Evolutionary conservation across 768 basidiomycete species (phyloP).

Genomic region (Podaxis carcinomalis): DNA sequence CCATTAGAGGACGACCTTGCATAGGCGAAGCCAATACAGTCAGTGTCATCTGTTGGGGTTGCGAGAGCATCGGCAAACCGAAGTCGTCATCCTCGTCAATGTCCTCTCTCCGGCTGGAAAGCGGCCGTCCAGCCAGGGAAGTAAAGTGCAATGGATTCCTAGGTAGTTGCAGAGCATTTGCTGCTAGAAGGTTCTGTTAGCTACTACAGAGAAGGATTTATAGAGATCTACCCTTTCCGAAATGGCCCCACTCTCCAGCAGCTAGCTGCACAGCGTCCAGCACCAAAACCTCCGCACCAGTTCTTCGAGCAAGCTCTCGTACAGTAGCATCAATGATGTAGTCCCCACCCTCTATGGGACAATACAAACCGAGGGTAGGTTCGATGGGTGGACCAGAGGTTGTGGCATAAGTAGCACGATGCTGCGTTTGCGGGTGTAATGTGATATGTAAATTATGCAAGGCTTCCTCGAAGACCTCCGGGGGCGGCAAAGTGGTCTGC

Average conservation of each 20-base stretch:
- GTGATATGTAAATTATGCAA: slow-evolving; percentile 73
- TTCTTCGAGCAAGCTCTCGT: slow-evolving; percentile 66
- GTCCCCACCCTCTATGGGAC: slow-evolving; percentile 82
- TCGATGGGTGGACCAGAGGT: slow-evolving; percentile 54
- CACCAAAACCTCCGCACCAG: slow-evolving; percentile 77
- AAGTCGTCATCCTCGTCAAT: slow-evolving; percentile 36
- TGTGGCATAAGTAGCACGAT: slow-evolving; percentile 60
- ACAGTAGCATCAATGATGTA: slow-evolving; percentile 79
- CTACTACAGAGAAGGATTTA: slow-evolving; percentile 2
- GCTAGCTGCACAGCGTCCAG: slow-evolving; percentile 82
- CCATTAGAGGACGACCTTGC: slow-evolving; percentile 35
- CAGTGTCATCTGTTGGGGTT: slow-evolving; percentile 37
- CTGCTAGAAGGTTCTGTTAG: slow-evolving; percentile 43
- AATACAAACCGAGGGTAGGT: slow-evolving; percentile 82
- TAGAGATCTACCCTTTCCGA: slow-evolving; percentile 60
- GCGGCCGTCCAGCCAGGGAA: slow-evolving; percentile 20
- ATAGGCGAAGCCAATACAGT: slow-evolving; percentile 33
- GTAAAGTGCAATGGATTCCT: slow-evolving; percentile 76
- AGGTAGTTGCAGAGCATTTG: slow-evolving; percentile 60
- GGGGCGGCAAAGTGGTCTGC: slow-evolving; percentile 52
- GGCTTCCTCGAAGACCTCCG: slow-evolving; percentile 72
- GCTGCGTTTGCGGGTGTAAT: slow-evolving; percentile 79
- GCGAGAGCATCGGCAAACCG: slow-evolving; percentile 21
- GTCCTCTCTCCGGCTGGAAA: slow-evolving; percentile 32
- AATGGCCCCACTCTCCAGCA: slow-evolving; percentile 83